phyloP scores from a whole-genome alignment of 2,329 filamentous ascomycete species.

The Lachnellula occidentalis region DNA sequence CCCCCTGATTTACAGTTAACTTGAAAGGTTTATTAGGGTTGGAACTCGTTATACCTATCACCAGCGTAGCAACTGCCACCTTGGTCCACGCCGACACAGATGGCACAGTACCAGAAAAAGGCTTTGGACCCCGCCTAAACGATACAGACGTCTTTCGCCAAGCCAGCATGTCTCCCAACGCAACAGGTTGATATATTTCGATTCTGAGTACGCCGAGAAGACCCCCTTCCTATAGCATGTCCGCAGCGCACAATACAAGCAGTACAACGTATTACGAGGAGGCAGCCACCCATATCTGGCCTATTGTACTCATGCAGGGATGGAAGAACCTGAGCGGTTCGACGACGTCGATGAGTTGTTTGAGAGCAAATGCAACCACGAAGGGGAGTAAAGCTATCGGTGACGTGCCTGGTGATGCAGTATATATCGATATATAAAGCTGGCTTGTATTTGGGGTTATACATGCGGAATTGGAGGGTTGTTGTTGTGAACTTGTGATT shows the following conservation, averaged over 20 bases:
- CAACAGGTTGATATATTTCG: neutral
- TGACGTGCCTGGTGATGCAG: slow-evolving; percentile 2
- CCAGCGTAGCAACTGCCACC: too few relatives aligned
- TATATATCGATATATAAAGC: neutral
- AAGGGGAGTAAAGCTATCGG: slow-evolving; percentile 5
- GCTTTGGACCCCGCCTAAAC: too few relatives aligned
- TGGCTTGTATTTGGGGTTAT: slow-evolving; percentile 3
- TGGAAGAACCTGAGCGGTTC: neutral
- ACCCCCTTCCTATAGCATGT: neutral
- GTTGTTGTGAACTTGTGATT: neutral
- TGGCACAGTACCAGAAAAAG: too few relatives aligned
- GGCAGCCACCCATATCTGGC: slow-evolving; percentile 6
- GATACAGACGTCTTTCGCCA: neutral
- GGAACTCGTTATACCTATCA: too few relatives aligned
- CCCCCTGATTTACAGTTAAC: too few relatives aligned
- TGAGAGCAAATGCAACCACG: slow-evolving; percentile 4
- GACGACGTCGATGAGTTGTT: slow-evolving; percentile 3
- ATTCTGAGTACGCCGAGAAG: neutral
- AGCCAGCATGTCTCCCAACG: neutral
- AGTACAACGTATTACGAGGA: slow-evolving; percentile 4
- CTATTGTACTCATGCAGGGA: slow-evolving; percentile 4
- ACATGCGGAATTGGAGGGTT: neutral
- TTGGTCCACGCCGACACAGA: too few relatives aligned
- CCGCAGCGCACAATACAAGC: neutral
- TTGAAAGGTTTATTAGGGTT: too few relatives aligned